phyloP scores from a whole-genome alignment of 2,329 filamentous ascomycete genomes.

The Lasiodiplodia sp. region DNA sequence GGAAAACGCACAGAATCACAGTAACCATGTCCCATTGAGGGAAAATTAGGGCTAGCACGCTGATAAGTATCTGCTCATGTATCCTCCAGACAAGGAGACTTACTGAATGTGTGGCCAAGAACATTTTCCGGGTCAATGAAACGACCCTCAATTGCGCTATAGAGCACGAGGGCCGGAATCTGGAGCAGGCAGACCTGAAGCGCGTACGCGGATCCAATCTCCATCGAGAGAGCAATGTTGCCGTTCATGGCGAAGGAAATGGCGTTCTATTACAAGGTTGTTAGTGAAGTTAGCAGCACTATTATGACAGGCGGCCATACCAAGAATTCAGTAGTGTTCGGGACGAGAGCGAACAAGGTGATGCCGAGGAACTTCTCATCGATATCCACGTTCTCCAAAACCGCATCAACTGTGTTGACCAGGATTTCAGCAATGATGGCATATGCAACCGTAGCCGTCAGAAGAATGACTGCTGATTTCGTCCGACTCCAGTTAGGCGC shows the following conservation, averaged over 20 bases:
- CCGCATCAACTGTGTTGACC: slow-evolving; percentile 96
- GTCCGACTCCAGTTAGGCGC: slow-evolving; percentile 97
- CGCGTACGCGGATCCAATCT: slow-evolving; percentile 96
- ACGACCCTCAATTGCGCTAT: slow-evolving; percentile 76
- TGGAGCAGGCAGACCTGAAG: slow-evolving; percentile 95
- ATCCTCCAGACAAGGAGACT: slow-evolving; percentile 34
- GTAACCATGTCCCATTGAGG: slow-evolving; percentile 99
- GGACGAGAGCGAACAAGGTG: slow-evolving; percentile 93
- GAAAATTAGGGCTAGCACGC: slow-evolving; percentile 76
- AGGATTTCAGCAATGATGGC: slow-evolving; percentile 97
- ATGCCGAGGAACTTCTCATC: slow-evolving; percentile 98
- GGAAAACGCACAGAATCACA: slow-evolving; percentile 92
- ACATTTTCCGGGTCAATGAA: slow-evolving; percentile 64
- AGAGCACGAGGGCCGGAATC: slow-evolving; percentile 90
- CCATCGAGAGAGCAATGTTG: slow-evolving; percentile 98
- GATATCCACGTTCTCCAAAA: slow-evolving; percentile 86
- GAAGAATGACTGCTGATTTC: slow-evolving; percentile 88
- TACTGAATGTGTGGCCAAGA: slow-evolving; percentile 71
- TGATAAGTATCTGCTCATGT: neutral
- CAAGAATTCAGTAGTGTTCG: slow-evolving; percentile 97
- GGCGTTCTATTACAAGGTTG: slow-evolving; percentile 71
- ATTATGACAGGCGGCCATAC: slow-evolving; percentile 58
- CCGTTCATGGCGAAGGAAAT: slow-evolving; percentile 99
- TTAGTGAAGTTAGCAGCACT: neutral
- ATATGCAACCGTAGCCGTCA: slow-evolving; percentile 89